Evolutionary conservation across 495 filamentous ascomycete species (phyloP).

Genomic region (Parathielavia hyrcaniae): DNA sequence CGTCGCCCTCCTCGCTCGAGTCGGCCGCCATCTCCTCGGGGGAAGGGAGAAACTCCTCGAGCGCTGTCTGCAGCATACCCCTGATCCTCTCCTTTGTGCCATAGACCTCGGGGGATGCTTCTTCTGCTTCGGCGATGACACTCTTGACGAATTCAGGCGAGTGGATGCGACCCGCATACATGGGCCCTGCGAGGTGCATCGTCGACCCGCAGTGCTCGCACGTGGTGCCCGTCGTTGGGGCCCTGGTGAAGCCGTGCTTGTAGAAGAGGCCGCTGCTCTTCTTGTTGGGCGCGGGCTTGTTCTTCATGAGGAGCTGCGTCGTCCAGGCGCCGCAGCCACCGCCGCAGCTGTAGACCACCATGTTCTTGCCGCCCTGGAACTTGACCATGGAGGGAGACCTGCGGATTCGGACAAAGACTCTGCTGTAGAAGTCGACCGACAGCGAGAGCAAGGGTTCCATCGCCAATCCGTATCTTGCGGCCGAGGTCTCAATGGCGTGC

Average conservation of each 20-base stretch:
- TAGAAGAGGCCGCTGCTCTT: slow-evolving; percentile 61
- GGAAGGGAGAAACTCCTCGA: slow-evolving; percentile 57
- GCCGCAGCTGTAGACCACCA: slow-evolving; percentile 90
- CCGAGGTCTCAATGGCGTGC: slow-evolving; percentile 67
- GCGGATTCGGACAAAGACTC: slow-evolving; percentile 78
- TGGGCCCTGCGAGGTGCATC: slow-evolving; percentile 82
- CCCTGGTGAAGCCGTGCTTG: slow-evolving; percentile 67
- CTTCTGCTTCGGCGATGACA: slow-evolving; percentile 62
- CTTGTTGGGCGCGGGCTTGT: slow-evolving; percentile 56
- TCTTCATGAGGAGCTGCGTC: slow-evolving; percentile 65
- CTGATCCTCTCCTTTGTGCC: slow-evolving; percentile 72
- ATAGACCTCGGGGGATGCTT: slow-evolving; percentile 58
- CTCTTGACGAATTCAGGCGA: slow-evolving; percentile 70
- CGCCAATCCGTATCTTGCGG: slow-evolving; percentile 77
- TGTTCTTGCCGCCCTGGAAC: slow-evolving; percentile 78
- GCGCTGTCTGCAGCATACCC: slow-evolving; percentile 83
- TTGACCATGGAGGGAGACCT: slow-evolving; percentile 80
- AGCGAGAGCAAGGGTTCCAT: slow-evolving; percentile 90
- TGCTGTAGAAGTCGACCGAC: slow-evolving; percentile 91
- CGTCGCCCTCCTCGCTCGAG: slow-evolving; percentile 15
- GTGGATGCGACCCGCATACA: slow-evolving; percentile 90
- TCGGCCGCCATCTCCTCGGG: slow-evolving; percentile 28
- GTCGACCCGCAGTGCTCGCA: slow-evolving; percentile 83
- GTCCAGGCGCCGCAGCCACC: slow-evolving; percentile 82
- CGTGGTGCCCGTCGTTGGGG: slow-evolving; percentile 50